Evolutionary conservation across 495 filamentous ascomycete species (phyloP).

Genomic region (Aspergillus baeticus): DNA sequence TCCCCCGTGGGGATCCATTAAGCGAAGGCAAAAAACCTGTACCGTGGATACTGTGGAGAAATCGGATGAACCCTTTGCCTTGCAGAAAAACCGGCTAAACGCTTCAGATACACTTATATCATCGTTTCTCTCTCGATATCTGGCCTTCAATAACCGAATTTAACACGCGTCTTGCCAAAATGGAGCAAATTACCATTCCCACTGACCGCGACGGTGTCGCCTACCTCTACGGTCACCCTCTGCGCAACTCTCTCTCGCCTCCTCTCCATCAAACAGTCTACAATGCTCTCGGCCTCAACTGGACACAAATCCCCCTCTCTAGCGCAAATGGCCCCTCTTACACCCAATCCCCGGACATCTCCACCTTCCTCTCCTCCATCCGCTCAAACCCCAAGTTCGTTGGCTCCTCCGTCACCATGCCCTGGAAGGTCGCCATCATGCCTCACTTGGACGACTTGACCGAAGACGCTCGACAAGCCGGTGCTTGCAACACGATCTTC

Average conservation of each 20-base stretch:
- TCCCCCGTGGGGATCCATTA: no score
- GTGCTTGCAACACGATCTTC: constrained; percentile 75
- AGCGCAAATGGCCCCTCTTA: constrained; percentile 38
- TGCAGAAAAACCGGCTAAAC: no score
- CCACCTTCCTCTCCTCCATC: constrained; percentile 50
- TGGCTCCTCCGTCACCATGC: constrained; percentile 74
- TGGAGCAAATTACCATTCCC: constrained; percentile 41
- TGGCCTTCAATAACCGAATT: neutral
- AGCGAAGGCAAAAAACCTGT: no score
- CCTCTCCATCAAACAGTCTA: constrained; percentile 68
- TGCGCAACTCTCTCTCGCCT: constrained; percentile 69
- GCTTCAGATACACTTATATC: neutral
- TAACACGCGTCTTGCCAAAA: constrained; percentile 20
- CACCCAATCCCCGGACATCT: constrained; percentile 42
- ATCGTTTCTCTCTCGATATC: neutral
- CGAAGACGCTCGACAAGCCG: constrained; percentile 63
- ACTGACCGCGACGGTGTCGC: constrained; percentile 37
- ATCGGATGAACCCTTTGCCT: no score
- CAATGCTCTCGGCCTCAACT: constrained; percentile 54
- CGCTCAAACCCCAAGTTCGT: constrained; percentile 49
- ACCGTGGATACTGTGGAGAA: no score
- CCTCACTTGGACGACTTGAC: constrained; percentile 66
- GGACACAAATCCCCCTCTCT: constrained; percentile 56
- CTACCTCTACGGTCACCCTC: constrained; percentile 53
- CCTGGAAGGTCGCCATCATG: constrained; percentile 70